phyloP scores from a whole-genome alignment of 2,329 filamentous ascomycete genomes.

The Aspergillus tubingensis region DNA sequence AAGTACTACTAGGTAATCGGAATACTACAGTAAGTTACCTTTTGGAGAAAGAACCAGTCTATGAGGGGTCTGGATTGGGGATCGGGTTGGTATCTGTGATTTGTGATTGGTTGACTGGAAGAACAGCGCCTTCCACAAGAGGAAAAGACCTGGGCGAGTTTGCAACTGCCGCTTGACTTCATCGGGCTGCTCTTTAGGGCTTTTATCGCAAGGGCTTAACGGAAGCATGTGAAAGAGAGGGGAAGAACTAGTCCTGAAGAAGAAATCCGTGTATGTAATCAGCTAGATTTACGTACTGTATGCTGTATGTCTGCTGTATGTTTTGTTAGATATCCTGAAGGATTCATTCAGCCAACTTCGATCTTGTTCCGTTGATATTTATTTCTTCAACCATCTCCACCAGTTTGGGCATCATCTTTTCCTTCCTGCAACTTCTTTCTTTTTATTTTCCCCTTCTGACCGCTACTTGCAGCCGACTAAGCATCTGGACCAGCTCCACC shows the following conservation, averaged over 20 bases:
- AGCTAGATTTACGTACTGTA: neutral
- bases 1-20: too few relatives aligned
- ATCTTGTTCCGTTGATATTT: too few relatives aligned
- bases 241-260: neutral
- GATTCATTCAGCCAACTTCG: too few relatives aligned
- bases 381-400: too few relatives aligned
- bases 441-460: neutral
- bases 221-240: conserved; percentile 12
- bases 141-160: neutral
- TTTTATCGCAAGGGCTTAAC: conserved; percentile 14
- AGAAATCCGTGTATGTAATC: neutral
- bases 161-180: conserved; percentile 4
- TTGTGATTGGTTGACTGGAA: neutral
- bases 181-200: conserved; percentile 11
- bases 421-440: too few relatives aligned
- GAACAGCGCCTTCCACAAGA: neutral
- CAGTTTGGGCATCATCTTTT: too few relatives aligned
- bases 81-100: neutral
- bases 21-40: neutral
- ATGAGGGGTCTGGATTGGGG: neutral
- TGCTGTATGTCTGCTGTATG: neutral
- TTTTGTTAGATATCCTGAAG: too few relatives aligned
- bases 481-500: conserved; percentile 1
- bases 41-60: neutral
- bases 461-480: conserved; percentile 1